Conservation (phyloP, 2,329 filamentous ascomycete species). For the Penicillium sp. region DNA sequence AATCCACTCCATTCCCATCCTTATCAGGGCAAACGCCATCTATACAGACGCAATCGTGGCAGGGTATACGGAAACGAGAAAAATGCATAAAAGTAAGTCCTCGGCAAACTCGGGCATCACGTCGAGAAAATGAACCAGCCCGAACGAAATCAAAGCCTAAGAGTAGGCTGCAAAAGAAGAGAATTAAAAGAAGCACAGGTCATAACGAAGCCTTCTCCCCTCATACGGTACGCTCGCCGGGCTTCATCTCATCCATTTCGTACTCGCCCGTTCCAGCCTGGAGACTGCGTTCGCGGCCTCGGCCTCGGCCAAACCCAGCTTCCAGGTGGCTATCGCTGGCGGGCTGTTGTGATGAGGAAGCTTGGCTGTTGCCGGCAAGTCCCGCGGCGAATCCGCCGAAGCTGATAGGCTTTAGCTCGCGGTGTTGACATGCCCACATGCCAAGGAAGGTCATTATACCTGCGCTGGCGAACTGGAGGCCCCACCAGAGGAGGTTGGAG, state of each 20-base stretch:
- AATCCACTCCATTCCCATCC: constrained; percentile 15
- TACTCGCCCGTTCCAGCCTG: constrained; percentile 28
- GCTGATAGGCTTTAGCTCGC: constrained; percentile 83
- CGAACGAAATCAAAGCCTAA: constrained; percentile 17
- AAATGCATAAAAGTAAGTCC: constrained; percentile 10
- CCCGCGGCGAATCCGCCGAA: constrained; percentile 79
- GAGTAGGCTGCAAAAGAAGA: not conserved
- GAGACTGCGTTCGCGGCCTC: constrained; percentile 32
- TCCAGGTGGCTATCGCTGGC: constrained; percentile 23
- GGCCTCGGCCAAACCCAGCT: constrained; percentile 32
- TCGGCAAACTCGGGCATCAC: constrained; percentile 5
- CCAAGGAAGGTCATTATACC: constrained; percentile 69
- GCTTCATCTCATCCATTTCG: constrained; percentile 38
- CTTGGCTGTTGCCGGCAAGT: constrained; percentile 25
- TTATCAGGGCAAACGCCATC: constrained; percentile 31
- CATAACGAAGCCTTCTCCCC: constrained; percentile 3
- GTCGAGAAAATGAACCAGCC: constrained; percentile 1
- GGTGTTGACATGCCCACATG: constrained; percentile 88
- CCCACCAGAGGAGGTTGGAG: constrained; percentile 84
- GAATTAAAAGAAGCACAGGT: not conserved
- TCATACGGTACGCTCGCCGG: constrained; percentile 33
- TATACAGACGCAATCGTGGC: constrained; percentile 33
- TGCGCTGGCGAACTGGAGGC: constrained; percentile 61
- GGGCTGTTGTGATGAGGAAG: constrained; percentile 15
- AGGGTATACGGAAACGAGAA: constrained; percentile 33